Percentiles rank a stretch among this genome's conserved stretches.
phyloP scores from a whole-genome alignment of 148 eudicot genomes.

The Euryodendron excelsum region DNA sequence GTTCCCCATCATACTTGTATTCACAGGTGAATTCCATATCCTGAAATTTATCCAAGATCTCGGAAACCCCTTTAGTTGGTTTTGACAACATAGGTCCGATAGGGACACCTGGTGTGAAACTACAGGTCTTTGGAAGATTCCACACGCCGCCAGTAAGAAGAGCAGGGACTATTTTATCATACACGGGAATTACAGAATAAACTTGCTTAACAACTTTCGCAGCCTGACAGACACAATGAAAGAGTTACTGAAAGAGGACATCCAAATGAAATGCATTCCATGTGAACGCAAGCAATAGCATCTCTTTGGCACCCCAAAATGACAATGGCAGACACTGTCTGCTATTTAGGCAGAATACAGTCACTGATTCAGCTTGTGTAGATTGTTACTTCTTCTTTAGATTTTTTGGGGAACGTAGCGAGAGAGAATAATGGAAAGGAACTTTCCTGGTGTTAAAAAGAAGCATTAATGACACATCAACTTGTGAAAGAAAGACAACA shows the following conservation, averaged over 20 bases:
- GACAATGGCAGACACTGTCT: background rate
- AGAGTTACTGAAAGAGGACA: constrained; percentile 12
- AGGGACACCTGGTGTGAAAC: constrained; percentile 84
- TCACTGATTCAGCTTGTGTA: too few relatives aligned
- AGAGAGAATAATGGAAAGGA: background rate
- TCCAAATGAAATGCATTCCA: background rate
- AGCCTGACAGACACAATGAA: constrained; percentile 47
- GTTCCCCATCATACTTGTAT: constrained; percentile 97
- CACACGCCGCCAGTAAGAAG: constrained; percentile 73
- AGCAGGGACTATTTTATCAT: constrained; percentile 76
- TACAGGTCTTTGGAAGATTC: constrained; percentile 74
- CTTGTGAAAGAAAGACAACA: background rate
- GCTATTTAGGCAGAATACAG: too few relatives aligned
- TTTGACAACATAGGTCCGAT: constrained; percentile 97
- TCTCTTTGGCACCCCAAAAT: background rate
- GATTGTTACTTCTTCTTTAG: too few relatives aligned
- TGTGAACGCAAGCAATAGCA: constrained; percentile 5
- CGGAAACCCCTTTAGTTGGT: constrained; percentile 92
- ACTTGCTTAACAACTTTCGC: constrained; percentile 88
- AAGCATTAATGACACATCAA: background rate
- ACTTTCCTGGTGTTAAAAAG: background rate
- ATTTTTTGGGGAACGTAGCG: too few relatives aligned
- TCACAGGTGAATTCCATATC: constrained; percentile 84
- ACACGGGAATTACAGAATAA: constrained; percentile 86
- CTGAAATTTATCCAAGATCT: constrained; percentile 93